Base-by-base conservation (phyloP, 805 yeast species). In the Candida methanosorbosa region DNA sequence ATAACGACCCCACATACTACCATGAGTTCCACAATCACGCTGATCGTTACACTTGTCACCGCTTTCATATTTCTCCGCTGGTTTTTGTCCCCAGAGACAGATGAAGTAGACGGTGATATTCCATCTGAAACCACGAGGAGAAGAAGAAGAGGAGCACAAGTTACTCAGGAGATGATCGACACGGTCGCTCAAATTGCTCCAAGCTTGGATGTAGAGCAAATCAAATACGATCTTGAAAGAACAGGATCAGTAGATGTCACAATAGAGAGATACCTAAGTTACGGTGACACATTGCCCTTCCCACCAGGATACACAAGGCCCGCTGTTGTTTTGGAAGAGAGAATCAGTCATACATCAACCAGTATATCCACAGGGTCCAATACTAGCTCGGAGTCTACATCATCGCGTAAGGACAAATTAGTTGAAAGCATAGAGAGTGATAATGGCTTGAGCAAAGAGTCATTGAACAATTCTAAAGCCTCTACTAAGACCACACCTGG, bases 111-210 rank as follows among this genome's bases (percentile, higher is more conserved):
- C 33, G 22, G 17, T 14, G 23, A 19, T 17, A 17, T 20, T 14
- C n/a, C n/a, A n/a, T n/a, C n/a, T n/a, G n/a, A n/a, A n/a, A n/a
- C n/a, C n/a, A n/a, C n/a, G n/a, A n/a, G n/a, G 5, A 30, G 26
- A 18, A 20, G 41, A 24, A 25, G 39, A 25, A 18, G 49, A 16
- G 29, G 39, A 27, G 22, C 36, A 38, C 61, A 54, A 12, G 78
- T 81, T 17, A 76, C 80, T 3, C 64, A 63, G 5, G 73, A 72
- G 38, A 90, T 90, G 97, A 67, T 90, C 29, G 92, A 81, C 42
- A 78, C 83, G 0, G 96, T 90, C 2, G 82, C 77, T 45, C 76
- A 86, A 28, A 65, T 90, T 36, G 95, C 87, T 0, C 96, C 97
- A 4, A 64, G 66, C 16, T 60, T 84, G 22, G 66, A 82, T 2